phyloP scores from a whole-genome alignment of 371 early-diverging fungal genomes.

The Lichtheimia ramosa region DNA sequence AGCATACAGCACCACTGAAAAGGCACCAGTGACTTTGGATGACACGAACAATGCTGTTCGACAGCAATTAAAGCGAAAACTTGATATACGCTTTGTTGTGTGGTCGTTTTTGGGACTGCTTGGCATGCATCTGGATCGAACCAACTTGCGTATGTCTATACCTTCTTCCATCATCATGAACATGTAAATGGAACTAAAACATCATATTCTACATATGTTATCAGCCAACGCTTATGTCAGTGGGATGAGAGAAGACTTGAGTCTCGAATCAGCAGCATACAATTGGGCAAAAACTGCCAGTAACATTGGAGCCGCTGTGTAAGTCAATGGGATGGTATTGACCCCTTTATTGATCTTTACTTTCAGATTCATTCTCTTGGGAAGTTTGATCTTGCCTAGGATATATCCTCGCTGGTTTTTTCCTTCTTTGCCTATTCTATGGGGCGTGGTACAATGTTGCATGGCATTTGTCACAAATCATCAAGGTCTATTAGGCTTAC shows the following conservation, averaged over 20 bases:
- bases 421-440: slow-evolving; percentile 55
- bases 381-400: slow-evolving; percentile 50
- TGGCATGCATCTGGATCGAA: slow-evolving; percentile 73
- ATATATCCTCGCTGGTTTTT: slow-evolving; percentile 58
- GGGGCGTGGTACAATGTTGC: slow-evolving; percentile 65
- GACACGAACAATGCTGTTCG: not conserved
- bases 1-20: too few species aligned
- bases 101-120: slow-evolving; percentile 69
- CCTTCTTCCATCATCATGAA: too few species aligned
- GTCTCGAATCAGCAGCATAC: slow-evolving; percentile 46
- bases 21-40: too few species aligned
- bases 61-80: slow-evolving; percentile 53
- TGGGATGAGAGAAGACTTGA: slow-evolving; percentile 50
- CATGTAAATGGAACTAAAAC: too few species aligned
- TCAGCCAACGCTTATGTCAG: slow-evolving; percentile 49
- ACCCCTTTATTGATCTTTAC: not conserved
- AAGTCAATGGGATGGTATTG: not conserved
- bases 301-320: slow-evolving; percentile 54
- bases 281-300: slow-evolving; percentile 67
- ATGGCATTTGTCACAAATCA: slow-evolving; percentile 53
- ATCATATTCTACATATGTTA: not conserved
- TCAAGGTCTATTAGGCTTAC: slow-evolving; percentile 51
- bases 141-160: slow-evolving; percentile 64
- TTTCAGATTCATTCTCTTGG: slow-evolving; percentile 30
- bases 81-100: slow-evolving; percentile 69